Base-by-base conservation (phyloP, 2,329 filamentous ascomycete species). In the Simplicillium aogashimaense region DNA sequence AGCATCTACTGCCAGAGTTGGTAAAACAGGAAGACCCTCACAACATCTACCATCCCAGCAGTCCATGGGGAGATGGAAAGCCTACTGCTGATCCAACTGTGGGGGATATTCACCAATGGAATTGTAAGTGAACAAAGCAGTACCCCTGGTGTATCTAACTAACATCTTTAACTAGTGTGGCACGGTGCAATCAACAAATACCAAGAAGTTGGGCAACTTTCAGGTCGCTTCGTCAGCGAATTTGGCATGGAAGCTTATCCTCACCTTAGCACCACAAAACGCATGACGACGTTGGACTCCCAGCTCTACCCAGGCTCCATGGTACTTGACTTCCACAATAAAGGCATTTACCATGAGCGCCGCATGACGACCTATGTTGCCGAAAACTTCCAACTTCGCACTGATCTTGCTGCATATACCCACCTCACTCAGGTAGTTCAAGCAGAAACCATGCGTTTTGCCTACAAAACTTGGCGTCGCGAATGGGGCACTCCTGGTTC, bases 121-220 rank as follows among this genome's bases (percentile, higher is more conserved):
- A 51, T 34, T 17, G 38, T 40, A 29, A 36, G 31, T 35, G 29
- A 32, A 29, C 16, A 4, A 31, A 28, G 14, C 10, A 10, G 29
- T 7, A 16, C n/a, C 17, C 14, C n/a, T 12, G 15, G 17, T 34
- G 10, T 12, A 25, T 9, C 32, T 16, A 16, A 35, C 33, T 17
- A 3, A 16, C 11, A 18, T 16, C 13, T 35, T 9, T 9, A 6
- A 7, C 6, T 32, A 45, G 59, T 87, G 14, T 88, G 83, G 84
- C 83, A 88, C 51, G 82, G 82, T 12, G 78, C 78, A 83, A 49
- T 82, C 82, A 78, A 85, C 49, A 82, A 82, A 43, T 88, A 88
- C 50, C 83, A 88, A 52, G 78, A 83, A 45, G 84, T 80, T 41
- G 74, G 81, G 47, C 74, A 72, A 15, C 67, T 87, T 2, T 74